Conservation (phyloP, 148 eudicot genomes). For the Fallopia convolvulus region DNA sequence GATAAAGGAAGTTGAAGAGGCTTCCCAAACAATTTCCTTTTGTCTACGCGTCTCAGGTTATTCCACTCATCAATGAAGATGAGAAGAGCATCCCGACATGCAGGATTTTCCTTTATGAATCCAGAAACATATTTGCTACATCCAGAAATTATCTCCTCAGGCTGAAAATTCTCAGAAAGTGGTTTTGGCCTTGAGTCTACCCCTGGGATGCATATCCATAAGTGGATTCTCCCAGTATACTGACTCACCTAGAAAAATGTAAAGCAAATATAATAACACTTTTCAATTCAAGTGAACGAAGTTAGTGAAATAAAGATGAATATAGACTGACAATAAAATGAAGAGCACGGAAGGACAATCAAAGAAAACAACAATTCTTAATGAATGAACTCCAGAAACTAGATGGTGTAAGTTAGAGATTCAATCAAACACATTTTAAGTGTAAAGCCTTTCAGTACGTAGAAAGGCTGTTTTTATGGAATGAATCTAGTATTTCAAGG, state of each 20-base stretch:
- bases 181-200: slow-evolving; percentile 65
- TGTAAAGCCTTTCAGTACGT: not conserved
- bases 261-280: not conserved
- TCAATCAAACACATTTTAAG: not conserved
- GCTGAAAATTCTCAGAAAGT: slow-evolving; percentile 65
- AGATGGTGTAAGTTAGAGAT: not conserved
- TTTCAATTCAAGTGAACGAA: not conserved
- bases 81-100: slow-evolving; percentile 43
- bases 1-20: slow-evolving; percentile 86
- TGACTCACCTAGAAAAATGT: slow-evolving; percentile 56
- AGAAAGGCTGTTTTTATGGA: not conserved
- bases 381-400: not conserved
- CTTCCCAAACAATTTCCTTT: slow-evolving; percentile 59
- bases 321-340: not conserved
- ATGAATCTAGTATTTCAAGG: not conserved
- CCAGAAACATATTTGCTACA: slow-evolving; percentile 18
- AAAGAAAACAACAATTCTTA: not conserved
- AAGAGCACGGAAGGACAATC: not conserved
- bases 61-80: slow-evolving; percentile 71
- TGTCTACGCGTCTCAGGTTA: slow-evolving; percentile 55
- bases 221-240: slow-evolving; percentile 88
- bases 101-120: slow-evolving; percentile 36
- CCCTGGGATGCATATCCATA: slow-evolving; percentile 61
- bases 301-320: not conserved
- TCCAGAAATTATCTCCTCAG: slow-evolving; percentile 55